phyloP scores from a whole-genome alignment of 257 asterid genomes.

The Verbena officinalis region DNA sequence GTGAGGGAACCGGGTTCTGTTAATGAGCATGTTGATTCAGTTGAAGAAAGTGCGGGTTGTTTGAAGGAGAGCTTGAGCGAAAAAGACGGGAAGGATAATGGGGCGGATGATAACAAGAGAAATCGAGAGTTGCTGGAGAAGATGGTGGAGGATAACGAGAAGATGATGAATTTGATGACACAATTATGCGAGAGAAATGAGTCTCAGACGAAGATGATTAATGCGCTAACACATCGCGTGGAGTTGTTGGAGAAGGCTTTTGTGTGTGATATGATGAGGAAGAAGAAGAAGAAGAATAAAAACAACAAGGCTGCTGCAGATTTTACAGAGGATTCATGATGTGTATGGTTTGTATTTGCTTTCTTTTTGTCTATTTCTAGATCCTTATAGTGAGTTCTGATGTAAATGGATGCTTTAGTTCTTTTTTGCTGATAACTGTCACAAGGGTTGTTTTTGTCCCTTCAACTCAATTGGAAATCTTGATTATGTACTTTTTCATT shows the following conservation, averaged over 20 bases:
- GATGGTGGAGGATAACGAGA: slow-evolving; percentile 62
- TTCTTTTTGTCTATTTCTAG: background rate
- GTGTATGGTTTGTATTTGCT: background rate
- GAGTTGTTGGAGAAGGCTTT: slow-evolving; percentile 68
- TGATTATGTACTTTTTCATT: background rate
- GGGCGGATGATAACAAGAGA: slow-evolving; percentile 22
- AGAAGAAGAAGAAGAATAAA: slow-evolving; percentile 55
- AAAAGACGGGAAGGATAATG: background rate
- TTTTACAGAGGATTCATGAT: slow-evolving; percentile 10
- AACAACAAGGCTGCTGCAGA: slow-evolving; percentile 36
- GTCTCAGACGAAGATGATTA: slow-evolving; percentile 47
- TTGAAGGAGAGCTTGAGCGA: background rate
- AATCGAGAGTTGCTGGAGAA: slow-evolving; percentile 48
- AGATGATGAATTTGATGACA: slow-evolving; percentile 67
- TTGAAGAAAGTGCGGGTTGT: background rate
- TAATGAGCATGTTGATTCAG: background rate
- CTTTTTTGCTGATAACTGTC: background rate
- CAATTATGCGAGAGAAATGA: slow-evolving; percentile 53
- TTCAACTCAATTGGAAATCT: background rate
- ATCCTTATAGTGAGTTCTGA: background rate
- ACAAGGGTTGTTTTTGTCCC: background rate
- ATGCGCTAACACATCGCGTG: slow-evolving; percentile 43
- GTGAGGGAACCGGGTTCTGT: slow-evolving; percentile 4
- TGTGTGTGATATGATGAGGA: slow-evolving; percentile 61
- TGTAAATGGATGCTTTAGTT: background rate